phyloP scores from a whole-genome alignment of 495 filamentous ascomycete species.

The Penicillium goetzii region DNA sequence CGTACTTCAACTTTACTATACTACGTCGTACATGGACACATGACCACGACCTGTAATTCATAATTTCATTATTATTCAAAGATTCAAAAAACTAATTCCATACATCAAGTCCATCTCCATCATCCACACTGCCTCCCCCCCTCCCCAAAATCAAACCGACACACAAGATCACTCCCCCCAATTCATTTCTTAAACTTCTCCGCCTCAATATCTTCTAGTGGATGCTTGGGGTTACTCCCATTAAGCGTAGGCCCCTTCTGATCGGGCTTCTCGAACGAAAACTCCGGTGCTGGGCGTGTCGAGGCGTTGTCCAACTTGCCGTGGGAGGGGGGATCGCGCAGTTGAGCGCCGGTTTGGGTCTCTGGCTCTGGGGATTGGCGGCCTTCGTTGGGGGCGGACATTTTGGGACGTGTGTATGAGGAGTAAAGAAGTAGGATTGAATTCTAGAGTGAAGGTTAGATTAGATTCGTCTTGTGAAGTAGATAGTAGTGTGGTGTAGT shows the following conservation, averaged over 20 bases:
- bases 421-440: constrained; percentile 5
- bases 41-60: not conserved
- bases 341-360: constrained; percentile 65
- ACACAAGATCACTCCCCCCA: not conserved
- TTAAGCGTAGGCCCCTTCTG: constrained; percentile 34
- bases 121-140: not conserved
- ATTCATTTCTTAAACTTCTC: constrained; percentile 54
- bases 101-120: not conserved
- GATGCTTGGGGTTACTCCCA: constrained; percentile 68
- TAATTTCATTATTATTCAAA: constrained; percentile 3
- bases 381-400: constrained; percentile 56
- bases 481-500: not conserved
- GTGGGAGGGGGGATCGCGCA: constrained; percentile 54
- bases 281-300: constrained; percentile 36
- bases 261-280: constrained; percentile 44
- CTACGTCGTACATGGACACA: not conserved
- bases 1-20: not conserved
- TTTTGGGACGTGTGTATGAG: constrained; percentile 28
- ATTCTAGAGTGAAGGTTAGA: not conserved
- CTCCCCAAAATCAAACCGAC: not conserved
- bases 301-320: constrained; percentile 54
- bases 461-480: not conserved
- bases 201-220: constrained; percentile 68
- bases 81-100: too few relatives aligned
- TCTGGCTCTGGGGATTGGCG: constrained; percentile 84